Percentiles rank a stretch among this genome's conserved stretches.
Evolutionary conservation across 768 basidiomycete species (phyloP).

Genomic region (Ramaria sp.): DNA sequence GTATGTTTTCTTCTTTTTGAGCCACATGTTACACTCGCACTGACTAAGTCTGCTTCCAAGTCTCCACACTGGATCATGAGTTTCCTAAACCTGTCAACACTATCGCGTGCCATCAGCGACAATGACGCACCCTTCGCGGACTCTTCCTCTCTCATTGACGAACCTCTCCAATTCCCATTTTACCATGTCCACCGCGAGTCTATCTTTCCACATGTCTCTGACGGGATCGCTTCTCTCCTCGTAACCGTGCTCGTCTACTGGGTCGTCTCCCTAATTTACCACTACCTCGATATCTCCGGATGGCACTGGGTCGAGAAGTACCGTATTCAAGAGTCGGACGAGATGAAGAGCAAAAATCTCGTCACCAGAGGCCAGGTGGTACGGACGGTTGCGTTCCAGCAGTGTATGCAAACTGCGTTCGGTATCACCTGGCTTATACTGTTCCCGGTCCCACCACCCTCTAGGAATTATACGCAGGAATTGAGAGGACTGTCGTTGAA

Average conservation of each 20-base stretch:
- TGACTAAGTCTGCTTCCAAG: no score
- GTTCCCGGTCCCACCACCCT: not conserved
- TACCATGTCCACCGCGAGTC: slow-evolving; percentile 24
- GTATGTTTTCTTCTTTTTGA: no score
- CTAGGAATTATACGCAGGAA: slow-evolving; percentile 13
- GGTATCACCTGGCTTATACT: slow-evolving; percentile 25
- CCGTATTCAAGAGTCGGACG: slow-evolving; percentile 33
- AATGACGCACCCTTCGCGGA: not conserved
- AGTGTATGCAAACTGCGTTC: slow-evolving; percentile 30
- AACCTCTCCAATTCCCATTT: slow-evolving; percentile 18
- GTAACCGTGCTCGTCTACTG: slow-evolving; percentile 33
- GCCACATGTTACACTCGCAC: no score
- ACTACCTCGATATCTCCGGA: slow-evolving; percentile 24
- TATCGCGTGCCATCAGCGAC: not conserved
- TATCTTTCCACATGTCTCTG: slow-evolving; percentile 26
- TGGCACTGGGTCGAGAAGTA: slow-evolving; percentile 24
- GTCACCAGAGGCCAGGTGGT: slow-evolving; percentile 29
- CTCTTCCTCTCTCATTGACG: not conserved
- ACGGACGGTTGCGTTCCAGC: slow-evolving; percentile 32
- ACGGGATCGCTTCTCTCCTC: slow-evolving; percentile 26
- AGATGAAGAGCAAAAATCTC: slow-evolving; percentile 28
- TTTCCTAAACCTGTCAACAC: not conserved
- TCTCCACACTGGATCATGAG: no score
- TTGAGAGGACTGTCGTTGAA: slow-evolving; percentile 20
- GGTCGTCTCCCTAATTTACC: slow-evolving; percentile 29